A percentile compares a stretch with the other conserved stretches of the same genome.
phyloP scores from a whole-genome alignment of 306 rosid species.

The Glycine soja region DNA sequence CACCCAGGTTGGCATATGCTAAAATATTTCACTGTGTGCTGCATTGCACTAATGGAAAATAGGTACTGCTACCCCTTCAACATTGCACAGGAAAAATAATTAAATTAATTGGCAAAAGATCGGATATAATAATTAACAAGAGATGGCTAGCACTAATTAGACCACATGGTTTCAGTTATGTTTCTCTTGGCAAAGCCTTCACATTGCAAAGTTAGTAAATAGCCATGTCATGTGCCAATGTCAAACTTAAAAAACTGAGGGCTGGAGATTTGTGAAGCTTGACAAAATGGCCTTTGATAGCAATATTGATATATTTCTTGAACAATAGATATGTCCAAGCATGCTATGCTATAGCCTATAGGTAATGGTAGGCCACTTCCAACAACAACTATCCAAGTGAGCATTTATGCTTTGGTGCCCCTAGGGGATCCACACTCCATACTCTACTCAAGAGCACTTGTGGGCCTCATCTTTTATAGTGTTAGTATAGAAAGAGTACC shows the following conservation, averaged over 20 bases:
- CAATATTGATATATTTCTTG: too few relatives aligned
- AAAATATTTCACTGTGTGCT: slow-evolving; percentile 21
- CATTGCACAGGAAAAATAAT: too few relatives aligned
- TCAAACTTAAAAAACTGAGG: background rate
- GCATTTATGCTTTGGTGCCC: background rate
- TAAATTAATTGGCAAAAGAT: too few relatives aligned
- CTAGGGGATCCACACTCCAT: background rate
- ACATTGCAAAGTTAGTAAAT: background rate
- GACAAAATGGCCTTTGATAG: background rate
- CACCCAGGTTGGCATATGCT: background rate
- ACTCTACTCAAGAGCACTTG: background rate
- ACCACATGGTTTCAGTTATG: background rate
- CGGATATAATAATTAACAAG: background rate
- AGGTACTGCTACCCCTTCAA: too few relatives aligned
- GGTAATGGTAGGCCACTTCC: slow-evolving; percentile 5
- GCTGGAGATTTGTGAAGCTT: background rate
- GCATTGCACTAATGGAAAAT: too few relatives aligned
- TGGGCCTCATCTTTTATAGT: slow-evolving; percentile 1
- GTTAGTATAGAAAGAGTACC: background rate
- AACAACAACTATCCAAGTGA: background rate
- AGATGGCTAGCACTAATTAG: background rate
- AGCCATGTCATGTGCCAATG: background rate
- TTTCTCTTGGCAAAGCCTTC: background rate
- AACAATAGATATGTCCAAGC: background rate
- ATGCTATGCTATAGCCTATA: background rate